Base-by-base conservation (phyloP, 1,139 yeast genomes). In the Waltiozyma sp. region DNA sequence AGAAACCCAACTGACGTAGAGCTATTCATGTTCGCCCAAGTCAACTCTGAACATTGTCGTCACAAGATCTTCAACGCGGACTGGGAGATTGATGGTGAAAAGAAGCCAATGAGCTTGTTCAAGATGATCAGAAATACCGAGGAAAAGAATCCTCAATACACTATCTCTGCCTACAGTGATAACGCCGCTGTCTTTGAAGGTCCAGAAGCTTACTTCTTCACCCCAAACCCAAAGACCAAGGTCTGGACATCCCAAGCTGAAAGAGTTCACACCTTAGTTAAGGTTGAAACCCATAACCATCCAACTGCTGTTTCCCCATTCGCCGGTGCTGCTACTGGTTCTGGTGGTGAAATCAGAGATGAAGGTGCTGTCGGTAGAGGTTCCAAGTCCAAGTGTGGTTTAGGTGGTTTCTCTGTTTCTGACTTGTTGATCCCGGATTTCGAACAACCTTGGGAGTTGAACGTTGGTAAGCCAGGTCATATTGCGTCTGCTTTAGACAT, bases 311-410 rank as follows among this genome's bases (percentile, higher is more conserved):
- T 93, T 13, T 89, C 97, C 26, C 99, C 99, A 33, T 93, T 86
- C 66, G 91, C 98, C 5, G 99, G 99, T 65, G 99, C 99, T 35
- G 96, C 99, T 35, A 93, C 99, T 18, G 99, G 99, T 51, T 89
- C 98, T 19, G 99, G 99, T 63, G 99, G 99, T 68, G 99, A 93
- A 67, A 93, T 93, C 57, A 85, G 99, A 73, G 99, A 93, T 64
- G 99, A 93, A 68, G 98, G 97, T 66, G 98, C 99, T 26, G 96
- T 91, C 19, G 99, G 99, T 50, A 78, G 96, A 63, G 99, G 99
- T 42, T 91, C 98, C 23, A 86, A 87, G 64, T 79, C 97, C 38
- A 91, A 91, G 66, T 95, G 97, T 57, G 99, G 99, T 44, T 72
- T 93, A 51, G 73, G 95, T 43, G 99, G 99, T 7, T 93, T 80